Conservation (phyloP, 1,284 basidiomycete genomes). For the Volvariella volvacea region DNA sequence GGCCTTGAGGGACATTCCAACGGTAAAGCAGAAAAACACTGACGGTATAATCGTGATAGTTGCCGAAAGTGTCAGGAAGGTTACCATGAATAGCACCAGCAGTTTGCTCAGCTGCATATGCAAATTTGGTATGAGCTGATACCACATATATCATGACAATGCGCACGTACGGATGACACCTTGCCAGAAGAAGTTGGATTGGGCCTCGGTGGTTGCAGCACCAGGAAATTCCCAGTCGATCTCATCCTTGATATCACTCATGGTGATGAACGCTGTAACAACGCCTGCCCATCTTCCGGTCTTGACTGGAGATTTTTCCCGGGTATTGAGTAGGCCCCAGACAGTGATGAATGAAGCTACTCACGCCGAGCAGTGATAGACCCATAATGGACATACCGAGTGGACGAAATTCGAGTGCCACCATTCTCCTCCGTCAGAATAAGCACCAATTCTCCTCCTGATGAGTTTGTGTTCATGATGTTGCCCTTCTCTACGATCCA, state of each 20-base stretch:
- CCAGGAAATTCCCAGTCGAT: conserved; percentile 85
- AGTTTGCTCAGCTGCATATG: conserved; percentile 28
- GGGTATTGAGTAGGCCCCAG: conserved; percentile 5
- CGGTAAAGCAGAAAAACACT: conserved; percentile 16
- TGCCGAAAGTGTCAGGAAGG: conserved; percentile 53
- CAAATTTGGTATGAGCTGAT: conserved; percentile 1
- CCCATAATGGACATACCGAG: conserved; percentile 78
- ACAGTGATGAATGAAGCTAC: conserved; percentile 17
- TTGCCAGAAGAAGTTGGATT: conserved; percentile 79
- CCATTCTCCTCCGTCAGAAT: conserved; percentile 61
- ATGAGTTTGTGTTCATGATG: conserved; percentile 54
- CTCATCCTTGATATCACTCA: conserved; percentile 82
- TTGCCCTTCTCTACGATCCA: conserved; percentile 67
- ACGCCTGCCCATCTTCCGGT: conserved; percentile 69
- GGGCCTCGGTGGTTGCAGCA: conserved; percentile 49
- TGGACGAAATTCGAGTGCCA: conserved; percentile 73
- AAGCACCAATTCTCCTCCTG: conserved; percentile 57
- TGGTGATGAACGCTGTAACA: conserved; percentile 79
- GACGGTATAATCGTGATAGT: conserved; percentile 76
- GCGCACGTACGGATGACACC: conserved; percentile 60
- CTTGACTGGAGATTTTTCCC: conserved; percentile 47
- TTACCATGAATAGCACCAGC: conserved; percentile 40
- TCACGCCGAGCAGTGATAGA: conserved; percentile 62
- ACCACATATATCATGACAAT: not conserved
- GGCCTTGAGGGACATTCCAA: not conserved